These are phyloP conservation scores for Ilex aquifolium DNA, from an alignment of 257 asterid genomes.

Conservation along the genomic window DNA sequence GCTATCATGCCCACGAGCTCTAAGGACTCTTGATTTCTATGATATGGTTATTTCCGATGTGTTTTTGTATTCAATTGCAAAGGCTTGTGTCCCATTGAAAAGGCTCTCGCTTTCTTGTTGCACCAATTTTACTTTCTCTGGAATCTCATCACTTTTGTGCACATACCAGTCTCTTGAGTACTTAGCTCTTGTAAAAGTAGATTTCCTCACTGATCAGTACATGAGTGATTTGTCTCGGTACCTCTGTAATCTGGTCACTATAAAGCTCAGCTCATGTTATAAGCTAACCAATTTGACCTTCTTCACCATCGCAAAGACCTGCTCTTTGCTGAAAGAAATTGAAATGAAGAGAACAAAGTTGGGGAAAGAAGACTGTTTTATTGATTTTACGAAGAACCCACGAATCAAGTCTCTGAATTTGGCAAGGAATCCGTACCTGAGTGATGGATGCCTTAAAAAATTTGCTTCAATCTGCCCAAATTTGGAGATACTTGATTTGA, in stretches of 20 bases:
- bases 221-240: neutral
- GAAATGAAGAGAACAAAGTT: neutral
- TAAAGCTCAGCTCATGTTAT: neutral
- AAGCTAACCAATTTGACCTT: neutral
- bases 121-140: neutral
- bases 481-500: neutral
- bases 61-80: constrained; percentile 8
- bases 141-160: neutral
- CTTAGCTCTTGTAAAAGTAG: neutral
- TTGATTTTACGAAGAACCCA: neutral
- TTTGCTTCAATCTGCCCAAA: neutral
- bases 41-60: constrained; percentile 6
- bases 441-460: neutral
- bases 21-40: constrained; percentile 6
- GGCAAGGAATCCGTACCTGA: neutral
- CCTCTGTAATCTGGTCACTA: neutral
- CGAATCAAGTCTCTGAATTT: neutral
- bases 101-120: constrained; percentile 11
- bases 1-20: neutral
- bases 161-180: neutral
- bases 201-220: neutral
- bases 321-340: neutral
- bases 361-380: neutral
- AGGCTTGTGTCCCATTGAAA: constrained; percentile 10
- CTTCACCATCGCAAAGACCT: neutral